Evolutionary conservation across 345 rosid species (phyloP), one percentile per base, ranked within the genome.

Genomic region (Mangifera indica): DNA sequence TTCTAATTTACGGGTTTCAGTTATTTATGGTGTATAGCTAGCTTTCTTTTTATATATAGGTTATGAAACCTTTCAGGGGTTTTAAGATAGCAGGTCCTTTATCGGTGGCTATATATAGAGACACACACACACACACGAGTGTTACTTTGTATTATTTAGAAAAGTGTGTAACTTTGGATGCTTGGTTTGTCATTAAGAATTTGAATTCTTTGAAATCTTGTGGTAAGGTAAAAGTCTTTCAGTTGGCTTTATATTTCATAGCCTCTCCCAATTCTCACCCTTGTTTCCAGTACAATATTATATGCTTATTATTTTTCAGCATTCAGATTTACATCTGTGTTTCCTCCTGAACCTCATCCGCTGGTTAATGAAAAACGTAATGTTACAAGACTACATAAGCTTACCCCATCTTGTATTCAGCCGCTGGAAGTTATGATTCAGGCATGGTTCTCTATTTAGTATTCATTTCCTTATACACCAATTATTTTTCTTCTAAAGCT

Each of bases 391-490:
- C 73, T 82, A 26, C 78, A 72, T 17, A 87, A 84, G 77, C 71
- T 77, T 55, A 74, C 77, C 52, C 79, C 91, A 67, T 84, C 89
- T 55, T 87, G 95, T 75, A 79, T 94, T 60, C 91, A 88, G 65
- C 87, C 95, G 0, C 79, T 94, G 87, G 93, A 94, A 75, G 89
- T 92, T 69, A 84, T 92, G 95, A 87, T 94, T 84, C 98, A 94
- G 97, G 98, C 70, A 81, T 68, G 82, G 42, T 73, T 51, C 55
- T 52, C 42, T 45, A 14, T 62, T 46, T 24, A 26, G 18, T 32
- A 13, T 29, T 26, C 49, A 44, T 68, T 46, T 17, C 24, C 42
- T 40, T 45, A 52, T 10, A 15, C 60, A 10, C 55, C 40, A 29
- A 65, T 34, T 71, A 37, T 34, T 77, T 20, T n/a, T 63, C 55